Evolutionary conservation across 2,329 filamentous ascomycete species (phyloP), one percentile per base, ranked within the genome.

Genomic region (Fusarium robinianum): DNA sequence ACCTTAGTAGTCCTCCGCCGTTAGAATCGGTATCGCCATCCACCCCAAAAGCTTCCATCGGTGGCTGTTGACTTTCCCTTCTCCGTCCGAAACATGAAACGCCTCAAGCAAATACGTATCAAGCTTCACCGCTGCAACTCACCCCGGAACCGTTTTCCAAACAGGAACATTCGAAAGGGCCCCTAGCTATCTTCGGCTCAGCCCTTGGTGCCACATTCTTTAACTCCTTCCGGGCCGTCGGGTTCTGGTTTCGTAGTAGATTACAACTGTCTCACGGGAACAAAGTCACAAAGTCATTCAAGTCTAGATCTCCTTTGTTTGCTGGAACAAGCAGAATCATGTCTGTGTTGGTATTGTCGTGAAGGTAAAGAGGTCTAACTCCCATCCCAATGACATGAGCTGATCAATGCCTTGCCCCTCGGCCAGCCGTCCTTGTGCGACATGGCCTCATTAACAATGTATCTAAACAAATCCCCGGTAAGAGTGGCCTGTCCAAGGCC

Each of bases 381-480:
- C 35, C 47, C 42, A 29, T 46, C 30, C 38, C 32, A 14, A 22
- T 48, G 33, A 41, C 44, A 29, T 37, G 26, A 31, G 32, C 23
- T 40, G 35, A 37, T 32, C 26, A 17, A 43, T 46, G 15, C 40
- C 16, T 33, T 40, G 24, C 37, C 19, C 49, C 39, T 31, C 34
- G 23, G 12, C 46, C 51, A 33, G 26, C 53, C 49, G 49, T 54
- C 46, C 34, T 40, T 46, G 8, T 53, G 43, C 41, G 53, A 53
- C 32, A 7, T 25, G 27, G 46, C 41, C 40, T 47, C 46, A 57
- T 60, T 57, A 59, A 45, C 50, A 55, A 57, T 57, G 41, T 55
- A 60, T 49, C 48, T 48, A 55, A 48, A 29, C 17, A 19, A 36
- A 26, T 51, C 21, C 32, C 22, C 34, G 30, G 35, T 33, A 60